A percentile compares a stretch with the other conserved stretches of the same genome.
These are phyloP conservation scores for Pyronema omphalodes DNA, from an alignment of 495 filamentous ascomycete species.

Conservation along the genomic window DNA sequence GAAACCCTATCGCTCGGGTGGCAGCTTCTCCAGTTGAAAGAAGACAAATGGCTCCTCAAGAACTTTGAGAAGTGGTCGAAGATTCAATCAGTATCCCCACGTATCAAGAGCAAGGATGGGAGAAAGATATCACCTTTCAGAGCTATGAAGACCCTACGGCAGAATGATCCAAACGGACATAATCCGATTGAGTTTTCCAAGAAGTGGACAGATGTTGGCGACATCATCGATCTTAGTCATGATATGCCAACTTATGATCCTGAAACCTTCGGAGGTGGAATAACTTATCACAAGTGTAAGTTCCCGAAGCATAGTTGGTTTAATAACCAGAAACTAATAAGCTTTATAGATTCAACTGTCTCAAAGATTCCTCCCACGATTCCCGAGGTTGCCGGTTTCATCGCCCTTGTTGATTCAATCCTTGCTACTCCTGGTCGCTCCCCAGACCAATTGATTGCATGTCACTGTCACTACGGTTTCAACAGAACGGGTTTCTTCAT, in stretches of 20 bases:
- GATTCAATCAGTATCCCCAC: slow-evolving; percentile 54
- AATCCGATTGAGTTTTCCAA: slow-evolving; percentile 54
- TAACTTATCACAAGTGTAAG: slow-evolving; percentile 43
- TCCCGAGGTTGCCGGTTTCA: slow-evolving; percentile 59
- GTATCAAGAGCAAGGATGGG: slow-evolving; percentile 35
- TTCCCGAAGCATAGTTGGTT: neutral
- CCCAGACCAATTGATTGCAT: slow-evolving; percentile 41
- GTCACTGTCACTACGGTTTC: slow-evolving; percentile 92
- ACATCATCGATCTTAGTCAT: slow-evolving; percentile 51
- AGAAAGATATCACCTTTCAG: slow-evolving; percentile 29
- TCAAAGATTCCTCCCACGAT: slow-evolving; percentile 74
- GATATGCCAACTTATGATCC: slow-evolving; percentile 53
- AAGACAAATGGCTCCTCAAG: slow-evolving; percentile 96
- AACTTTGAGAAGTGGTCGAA: slow-evolving; percentile 82
- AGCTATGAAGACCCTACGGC: slow-evolving; percentile 52
- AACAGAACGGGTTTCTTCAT: slow-evolving; percentile 85
- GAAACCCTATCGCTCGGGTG: slow-evolving; percentile 63
- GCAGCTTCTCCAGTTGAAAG: slow-evolving; percentile 74
- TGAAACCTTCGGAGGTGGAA: slow-evolving; percentile 39
- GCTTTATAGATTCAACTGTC: slow-evolving; percentile 38
- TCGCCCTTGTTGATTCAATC: slow-evolving; percentile 57
- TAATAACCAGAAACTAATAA: neutral
- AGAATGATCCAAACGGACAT: slow-evolving; percentile 59
- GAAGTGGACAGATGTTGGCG: slow-evolving; percentile 42
- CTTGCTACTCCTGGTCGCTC: slow-evolving; percentile 31